Evolutionary conservation across 2,329 filamentous ascomycete genomes (phyloP).

Genomic region (Chalaropsis ovoidea): DNA sequence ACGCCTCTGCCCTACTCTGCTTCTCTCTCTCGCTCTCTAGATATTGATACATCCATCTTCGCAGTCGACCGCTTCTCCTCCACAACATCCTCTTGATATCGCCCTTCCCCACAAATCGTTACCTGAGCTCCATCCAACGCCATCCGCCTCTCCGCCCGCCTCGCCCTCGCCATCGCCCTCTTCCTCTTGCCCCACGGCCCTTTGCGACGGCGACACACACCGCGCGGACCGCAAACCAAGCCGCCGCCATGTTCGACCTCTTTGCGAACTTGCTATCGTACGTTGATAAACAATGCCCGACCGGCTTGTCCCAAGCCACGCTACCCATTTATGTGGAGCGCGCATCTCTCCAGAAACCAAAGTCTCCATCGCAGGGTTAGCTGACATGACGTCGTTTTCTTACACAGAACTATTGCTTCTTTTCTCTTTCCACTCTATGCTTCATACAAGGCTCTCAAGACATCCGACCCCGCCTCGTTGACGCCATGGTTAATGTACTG

Average conservation of each 20-base stretch:
- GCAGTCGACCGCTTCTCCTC: too few relatives aligned
- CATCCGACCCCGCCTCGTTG: conserved; percentile 75
- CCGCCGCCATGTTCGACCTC: conserved; percentile 59
- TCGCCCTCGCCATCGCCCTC: not conserved
- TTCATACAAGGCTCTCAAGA: conserved; percentile 95
- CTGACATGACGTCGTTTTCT: not conserved
- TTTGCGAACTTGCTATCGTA: conserved; percentile 69
- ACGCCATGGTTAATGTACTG: conserved; percentile 99
- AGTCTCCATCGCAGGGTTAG: not conserved
- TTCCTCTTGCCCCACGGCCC: not conserved
- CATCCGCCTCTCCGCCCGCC: not conserved
- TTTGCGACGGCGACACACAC: conserved; percentile 9
- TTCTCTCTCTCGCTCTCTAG: not conserved
- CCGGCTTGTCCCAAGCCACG: not conserved
- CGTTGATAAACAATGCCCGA: conserved; percentile 33
- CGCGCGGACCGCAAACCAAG: not conserved
- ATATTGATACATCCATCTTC: too few relatives aligned
- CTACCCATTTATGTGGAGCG: conserved; percentile 3
- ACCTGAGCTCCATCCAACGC: too few relatives aligned
- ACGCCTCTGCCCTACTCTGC: not conserved
- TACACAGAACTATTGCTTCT: conserved; percentile 64
- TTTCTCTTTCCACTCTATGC: conserved; percentile 93
- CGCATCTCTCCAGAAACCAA: conserved; percentile 14
- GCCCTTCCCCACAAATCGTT: too few relatives aligned
- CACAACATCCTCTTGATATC: too few relatives aligned